These are phyloP conservation scores for Zangia roseola DNA, from an alignment of 768 basidiomycete genomes.

Conservation along the genomic window DNA sequence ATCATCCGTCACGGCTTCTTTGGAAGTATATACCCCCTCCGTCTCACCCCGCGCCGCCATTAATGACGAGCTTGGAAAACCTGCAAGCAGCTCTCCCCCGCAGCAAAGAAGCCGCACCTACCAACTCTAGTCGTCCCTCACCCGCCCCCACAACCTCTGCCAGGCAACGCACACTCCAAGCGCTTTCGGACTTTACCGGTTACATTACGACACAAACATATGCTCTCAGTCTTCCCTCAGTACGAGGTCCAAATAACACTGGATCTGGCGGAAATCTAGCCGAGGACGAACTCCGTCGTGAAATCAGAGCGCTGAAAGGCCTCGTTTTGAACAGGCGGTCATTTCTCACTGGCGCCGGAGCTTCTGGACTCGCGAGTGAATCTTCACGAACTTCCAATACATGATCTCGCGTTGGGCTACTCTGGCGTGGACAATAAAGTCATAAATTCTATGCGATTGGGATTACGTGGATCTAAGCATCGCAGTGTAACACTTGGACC, in stretches of 20 bases:
- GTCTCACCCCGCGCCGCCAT: conserved; percentile 25
- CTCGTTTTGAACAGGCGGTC: conserved; percentile 71
- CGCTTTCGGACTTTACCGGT: conserved; percentile 72
- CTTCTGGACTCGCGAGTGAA: conserved; percentile 7
- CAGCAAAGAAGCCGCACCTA: conserved; percentile 12
- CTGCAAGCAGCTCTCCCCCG: conserved; percentile 23
- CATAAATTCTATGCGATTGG: background rate
- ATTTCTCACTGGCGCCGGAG: conserved; percentile 7
- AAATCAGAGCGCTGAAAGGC: conserved; percentile 77
- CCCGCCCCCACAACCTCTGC: conserved; percentile 29
- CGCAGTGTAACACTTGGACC: too few species aligned
- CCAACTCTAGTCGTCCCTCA: conserved; percentile 6
- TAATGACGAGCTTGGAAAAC: conserved; percentile 24
- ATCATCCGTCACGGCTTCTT: conserved; percentile 27
- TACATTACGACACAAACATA: conserved; percentile 78
- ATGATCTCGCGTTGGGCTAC: background rate
- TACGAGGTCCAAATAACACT: conserved; percentile 18
- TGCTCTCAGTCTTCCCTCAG: conserved; percentile 19
- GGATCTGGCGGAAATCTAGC: conserved; percentile 25
- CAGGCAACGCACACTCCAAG: conserved; percentile 61
- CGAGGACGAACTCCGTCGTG: conserved; percentile 67
- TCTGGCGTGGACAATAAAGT: background rate
- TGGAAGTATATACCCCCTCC: conserved; percentile 41
- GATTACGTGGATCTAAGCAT: too few species aligned
- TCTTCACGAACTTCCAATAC: background rate